Evolutionary conservation across 2,329 filamentous ascomycete species (phyloP), one percentile per base, ranked within the genome.

Genomic region (Verticillium tricorpus): DNA sequence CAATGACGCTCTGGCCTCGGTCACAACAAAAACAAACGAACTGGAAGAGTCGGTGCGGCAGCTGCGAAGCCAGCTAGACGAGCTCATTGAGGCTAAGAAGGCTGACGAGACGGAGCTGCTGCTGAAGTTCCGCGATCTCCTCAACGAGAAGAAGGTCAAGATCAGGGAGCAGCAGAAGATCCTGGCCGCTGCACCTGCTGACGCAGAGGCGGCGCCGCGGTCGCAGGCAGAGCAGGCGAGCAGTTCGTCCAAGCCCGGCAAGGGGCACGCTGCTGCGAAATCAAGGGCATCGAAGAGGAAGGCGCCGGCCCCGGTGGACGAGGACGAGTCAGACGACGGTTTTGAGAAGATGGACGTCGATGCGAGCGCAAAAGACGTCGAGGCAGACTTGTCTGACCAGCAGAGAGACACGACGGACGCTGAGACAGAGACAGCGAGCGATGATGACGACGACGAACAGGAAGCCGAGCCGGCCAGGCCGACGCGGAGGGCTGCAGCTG

Each of bases 61-160:
- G 68, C 80, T 93, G 34, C 83, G 83, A 66, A 76, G 75, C 4
- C 87, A 90, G 69, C 76, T 93, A 1, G 82, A 89, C 4, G 87
- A 91, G 67, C 81, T 93, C 17, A 80, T 88, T 56, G 79, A 80
- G 60, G 80, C 85, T 15, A 93, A 93, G 71, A 80, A 84, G 56
- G 83, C 85, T 19, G 83, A 91, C 64, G 90, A 93, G 73, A 80
- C 81, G 1, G 81, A 82, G 19, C 76, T 93, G 61, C 74, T 93
- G 1, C 83, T 85, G 63, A 92, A 91, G 71, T 92, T 92, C 67
- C 82, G 85, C 60, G 79, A 85, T 61, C 77, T 94, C 2, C 77
- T 93, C 1, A 93, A 93, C 67, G 85, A 89, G 72, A 94, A 94
- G 77, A 93, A 93, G 74, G 78, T 88, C 59, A 93, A 91, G 74